Percentiles rank a stretch among this genome's conserved stretches.
phyloP scores from a whole-genome alignment of 192 early-diverging fungal species.

The Neocallimastix lanati region DNA sequence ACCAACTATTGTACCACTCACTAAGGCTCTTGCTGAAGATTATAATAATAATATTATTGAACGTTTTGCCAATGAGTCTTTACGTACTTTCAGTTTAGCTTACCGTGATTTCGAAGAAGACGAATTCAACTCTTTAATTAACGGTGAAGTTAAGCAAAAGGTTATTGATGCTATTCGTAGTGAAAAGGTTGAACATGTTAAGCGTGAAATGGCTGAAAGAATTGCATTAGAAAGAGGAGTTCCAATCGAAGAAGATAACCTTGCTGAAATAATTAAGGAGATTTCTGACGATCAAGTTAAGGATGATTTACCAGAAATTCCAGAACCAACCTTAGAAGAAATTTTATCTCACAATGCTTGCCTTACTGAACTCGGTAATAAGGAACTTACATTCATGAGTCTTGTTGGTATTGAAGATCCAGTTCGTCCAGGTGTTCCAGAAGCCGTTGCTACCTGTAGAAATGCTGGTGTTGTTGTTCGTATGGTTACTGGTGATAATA shows the following conservation, averaged over 20 bases:
- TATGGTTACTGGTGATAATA: conserved; percentile 98
- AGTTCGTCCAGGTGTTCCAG: conserved; percentile 80
- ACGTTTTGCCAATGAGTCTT: conserved; percentile 53
- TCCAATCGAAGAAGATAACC: background rate
- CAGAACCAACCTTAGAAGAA: background rate
- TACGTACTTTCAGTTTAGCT: conserved; percentile 80
- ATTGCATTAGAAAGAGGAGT: background rate
- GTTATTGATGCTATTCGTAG: background rate
- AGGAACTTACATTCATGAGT: conserved; percentile 58
- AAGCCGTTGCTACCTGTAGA: conserved; percentile 73
- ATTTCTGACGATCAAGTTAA: conserved; percentile 18
- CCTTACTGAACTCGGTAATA: conserved; percentile 30
- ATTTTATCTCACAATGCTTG: conserved; percentile 12
- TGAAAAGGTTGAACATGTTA: background rate
- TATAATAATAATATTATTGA: conserved; percentile 28
- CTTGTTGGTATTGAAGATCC: conserved; percentile 96
- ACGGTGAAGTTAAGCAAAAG: background rate
- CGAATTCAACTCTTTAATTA: background rate
- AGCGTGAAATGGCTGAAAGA: background rate
- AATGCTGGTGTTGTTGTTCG: conserved; percentile 86
- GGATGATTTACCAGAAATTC: conserved; percentile 20
- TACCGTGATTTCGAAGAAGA: conserved; percentile 49
- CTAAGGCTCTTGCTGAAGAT: background rate
- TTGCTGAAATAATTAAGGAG: background rate
- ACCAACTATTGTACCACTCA: background rate